Evolutionary conservation across 139 green algal species (phyloP), one percentile per base, ranked within the genome.

Genomic region (Micractinium sp.): DNA sequence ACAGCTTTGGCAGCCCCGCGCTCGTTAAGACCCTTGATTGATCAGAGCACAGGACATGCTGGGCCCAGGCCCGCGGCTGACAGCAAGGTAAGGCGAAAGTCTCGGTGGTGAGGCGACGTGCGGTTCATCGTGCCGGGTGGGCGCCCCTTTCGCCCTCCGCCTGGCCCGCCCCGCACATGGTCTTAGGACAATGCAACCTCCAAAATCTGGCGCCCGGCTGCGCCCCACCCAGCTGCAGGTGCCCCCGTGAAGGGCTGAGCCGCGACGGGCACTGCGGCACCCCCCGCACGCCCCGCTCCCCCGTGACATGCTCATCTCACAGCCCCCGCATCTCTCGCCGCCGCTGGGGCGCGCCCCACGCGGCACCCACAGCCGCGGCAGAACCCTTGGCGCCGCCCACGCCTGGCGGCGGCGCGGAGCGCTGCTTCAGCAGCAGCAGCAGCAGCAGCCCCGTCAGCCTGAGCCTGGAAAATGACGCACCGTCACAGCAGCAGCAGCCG

Each of bases 301-400:
- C 38, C 38, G 38, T 82, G 36, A 61, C 38, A 60, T 82, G 76
- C 76, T 33, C 38, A 23, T 25, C 12, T 22, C 31, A 23, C 38
- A 20, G 36, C 22, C 36, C 76, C 38, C 76, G 76, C 35, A 25
- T 82, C 22, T 53, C 76, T 2, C 76, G 76, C 36, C 39, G 76
- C 36, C 76, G 76, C 12, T 82, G 76, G 76, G 76, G 76, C 76
- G 7, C 74, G 23, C 74, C 74, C 33, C 74, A 80, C 74, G 74
- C 74, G 9, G 29, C 71, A 0, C 35, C 71, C 31, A n/a, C 35
- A 14, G 16, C 33, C n/a, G 74, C 74, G 74, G 71, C n/a, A 19
- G 74, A 80, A 35, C 74, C 74, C n/a, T 14, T 35, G n/a, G 74
- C 74, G 15, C 74, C 76, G 38, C 38, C 12, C 74, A 56, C 47